phyloP scores from a whole-genome alignment of 2,329 filamentous ascomycete species.

The Paracoccidioides brasiliensis region DNA sequence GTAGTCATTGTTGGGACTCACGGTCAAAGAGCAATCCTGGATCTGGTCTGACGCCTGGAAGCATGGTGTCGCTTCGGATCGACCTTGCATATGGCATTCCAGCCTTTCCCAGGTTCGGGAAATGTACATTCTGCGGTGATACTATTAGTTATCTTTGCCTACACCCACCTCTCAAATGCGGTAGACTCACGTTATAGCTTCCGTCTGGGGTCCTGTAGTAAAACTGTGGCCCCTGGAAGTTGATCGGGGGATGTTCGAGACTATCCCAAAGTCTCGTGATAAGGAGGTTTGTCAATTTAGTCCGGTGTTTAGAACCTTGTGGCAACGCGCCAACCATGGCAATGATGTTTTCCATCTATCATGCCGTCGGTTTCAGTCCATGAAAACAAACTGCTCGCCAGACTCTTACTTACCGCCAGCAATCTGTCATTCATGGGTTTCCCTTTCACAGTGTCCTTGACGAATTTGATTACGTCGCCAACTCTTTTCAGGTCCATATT shows the following conservation, averaged over 20 bases:
- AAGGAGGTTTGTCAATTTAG: slow-evolving; percentile 16
- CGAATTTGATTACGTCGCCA: slow-evolving; percentile 1
- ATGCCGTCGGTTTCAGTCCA: background rate
- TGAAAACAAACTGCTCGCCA: background rate
- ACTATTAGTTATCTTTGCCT: background rate
- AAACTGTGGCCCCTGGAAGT: slow-evolving; percentile 18
- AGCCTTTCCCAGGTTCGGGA: slow-evolving; percentile 13
- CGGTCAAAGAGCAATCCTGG: slow-evolving; percentile 14
- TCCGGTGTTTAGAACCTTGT: slow-evolving; percentile 12
- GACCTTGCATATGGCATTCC: slow-evolving; percentile 14
- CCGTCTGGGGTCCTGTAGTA: slow-evolving; percentile 21
- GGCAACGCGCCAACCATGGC: slow-evolving; percentile 17
- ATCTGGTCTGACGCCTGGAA: slow-evolving; percentile 11
- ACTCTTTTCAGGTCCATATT: slow-evolving; percentile 4
- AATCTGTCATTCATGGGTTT: slow-evolving; percentile 6
- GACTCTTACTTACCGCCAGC: slow-evolving; percentile 3
- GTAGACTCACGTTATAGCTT: slow-evolving; percentile 5
- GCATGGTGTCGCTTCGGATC: slow-evolving; percentile 7
- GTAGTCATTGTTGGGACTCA: background rate
- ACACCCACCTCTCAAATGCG: background rate
- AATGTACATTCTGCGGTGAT: slow-evolving; percentile 8
- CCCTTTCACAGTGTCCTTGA: slow-evolving; percentile 3
- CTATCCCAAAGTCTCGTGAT: slow-evolving; percentile 21
- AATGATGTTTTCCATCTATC: slow-evolving; percentile 18
- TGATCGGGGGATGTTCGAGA: slow-evolving; percentile 22